These are phyloP conservation scores for Bassia scoparia DNA, from an alignment of 148 eudicot species.

Conservation along the genomic window DNA sequence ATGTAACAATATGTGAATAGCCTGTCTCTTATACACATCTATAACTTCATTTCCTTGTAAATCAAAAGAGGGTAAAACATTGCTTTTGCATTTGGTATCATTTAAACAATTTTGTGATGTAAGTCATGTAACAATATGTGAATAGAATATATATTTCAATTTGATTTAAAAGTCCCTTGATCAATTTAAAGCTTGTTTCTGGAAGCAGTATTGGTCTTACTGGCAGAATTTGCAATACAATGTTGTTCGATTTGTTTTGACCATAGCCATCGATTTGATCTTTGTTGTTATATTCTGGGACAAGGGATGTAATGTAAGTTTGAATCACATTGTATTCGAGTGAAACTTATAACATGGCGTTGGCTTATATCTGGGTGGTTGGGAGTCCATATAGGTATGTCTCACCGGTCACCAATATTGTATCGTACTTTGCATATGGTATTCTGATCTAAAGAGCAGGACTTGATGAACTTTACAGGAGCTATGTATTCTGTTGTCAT, in stretches of 20 bases:
- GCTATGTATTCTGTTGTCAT: slow-evolving; percentile 40
- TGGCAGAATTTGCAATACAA: slow-evolving; percentile 65
- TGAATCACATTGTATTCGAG: not conserved
- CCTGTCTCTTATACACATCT: too few species aligned
- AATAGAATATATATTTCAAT: too few species aligned
- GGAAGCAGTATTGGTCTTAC: slow-evolving; percentile 69
- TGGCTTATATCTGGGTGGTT: not conserved
- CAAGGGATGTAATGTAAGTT: slow-evolving; percentile 51
- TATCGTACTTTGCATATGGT: not conserved
- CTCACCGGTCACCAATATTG: not conserved
- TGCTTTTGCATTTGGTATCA: too few species aligned
- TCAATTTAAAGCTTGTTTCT: slow-evolving; percentile 62
- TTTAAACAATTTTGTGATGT: too few species aligned
- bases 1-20: too few species aligned
- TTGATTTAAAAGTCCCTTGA: slow-evolving; percentile 19
- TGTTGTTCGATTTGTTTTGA: slow-evolving; percentile 38
- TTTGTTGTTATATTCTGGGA: slow-evolving; percentile 55
- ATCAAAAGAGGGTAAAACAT: too few species aligned
- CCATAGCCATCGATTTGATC: slow-evolving; percentile 26
- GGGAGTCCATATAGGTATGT: not conserved
- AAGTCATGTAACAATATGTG: too few species aligned
- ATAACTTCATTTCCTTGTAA: too few species aligned
- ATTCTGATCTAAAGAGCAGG: slow-evolving; percentile 42
- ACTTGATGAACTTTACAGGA: slow-evolving; percentile 48
- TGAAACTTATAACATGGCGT: too few species aligned